Base-by-base conservation (phyloP, 225 moss, liverwort and hornwort genomes). In the Polytrichum formosum region DNA sequence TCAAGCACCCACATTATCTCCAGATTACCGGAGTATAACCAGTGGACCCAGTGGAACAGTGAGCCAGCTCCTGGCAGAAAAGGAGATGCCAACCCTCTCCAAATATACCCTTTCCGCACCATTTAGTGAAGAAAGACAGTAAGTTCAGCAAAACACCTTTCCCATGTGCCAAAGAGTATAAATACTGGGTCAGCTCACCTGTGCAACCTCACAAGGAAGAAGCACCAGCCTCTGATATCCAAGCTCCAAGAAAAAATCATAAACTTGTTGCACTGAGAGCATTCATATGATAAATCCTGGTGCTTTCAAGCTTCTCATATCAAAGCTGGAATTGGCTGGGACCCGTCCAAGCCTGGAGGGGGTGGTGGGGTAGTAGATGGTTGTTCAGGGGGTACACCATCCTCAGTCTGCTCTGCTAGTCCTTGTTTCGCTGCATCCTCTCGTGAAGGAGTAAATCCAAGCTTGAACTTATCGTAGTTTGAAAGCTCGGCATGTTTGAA, bases 381-480 rank as follows among this genome's bases (percentile, higher is more conserved):
- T 70, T 84, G 81, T 46, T 84, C 87, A 18, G 79, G 84, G 4
- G 84, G 75, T 30, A 87, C 75, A 76, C 78, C 75, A 74, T 73
- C 75, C 25, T 79, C 79, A 56, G 79, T 63, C 62, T 78, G 74
- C 68, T 69, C 68, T 27, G 72, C 72, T 55, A 23, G 71, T 67
- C 83, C 84, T 18, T 84, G 66, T 63, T 84, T 84, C 33, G 87
- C 77, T 56, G 61, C 63, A 17, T 84, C 87, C 69, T 87, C 84
- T 10, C 84, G 77, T 18, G 84, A 87, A 25, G 85, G 84, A 20
- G 87, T 67, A 69, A 98, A 98, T 26, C 97, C 97, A 35, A 83
- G 75, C 85, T 98, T 94, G 55, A 98, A 98, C 53, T 74, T 92
- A 70, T 98, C 94, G 31, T 94, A 98, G 66, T 98, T 98, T 68